A percentile compares a stretch with the other conserved stretches of the same genome.
These are phyloP conservation scores for Draba incana DNA, from an alignment of 345 rosid genomes.

Conservation along the genomic window DNA sequence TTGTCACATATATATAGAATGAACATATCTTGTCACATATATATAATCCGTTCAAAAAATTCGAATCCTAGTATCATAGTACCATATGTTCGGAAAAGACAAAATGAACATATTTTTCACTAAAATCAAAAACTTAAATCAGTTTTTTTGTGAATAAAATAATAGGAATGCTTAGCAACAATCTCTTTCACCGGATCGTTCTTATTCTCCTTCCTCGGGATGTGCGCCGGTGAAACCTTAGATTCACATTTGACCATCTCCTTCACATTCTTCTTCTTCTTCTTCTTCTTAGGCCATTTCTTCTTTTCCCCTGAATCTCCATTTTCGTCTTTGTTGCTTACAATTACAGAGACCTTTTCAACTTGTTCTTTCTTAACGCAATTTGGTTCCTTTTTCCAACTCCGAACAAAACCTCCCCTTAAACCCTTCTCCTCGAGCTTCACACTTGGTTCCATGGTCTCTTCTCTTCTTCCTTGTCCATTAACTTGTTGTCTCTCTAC, in stretches of 20 bases:
- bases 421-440: conserved; percentile 1
- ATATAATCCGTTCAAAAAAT: too few species aligned
- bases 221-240: not conserved
- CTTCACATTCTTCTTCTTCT: too few species aligned
- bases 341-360: not conserved
- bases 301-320: conserved; percentile 11
- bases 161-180: conserved; percentile 1
- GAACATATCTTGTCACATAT: too few species aligned
- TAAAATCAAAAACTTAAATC: too few species aligned
- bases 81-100: too few species aligned
- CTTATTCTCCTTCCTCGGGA: not conserved
- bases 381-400: not conserved
- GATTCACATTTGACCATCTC: not conserved
- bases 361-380: not conserved
- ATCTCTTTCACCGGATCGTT: not conserved
- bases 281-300: conserved; percentile 14
- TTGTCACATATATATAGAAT: too few species aligned
- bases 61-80: too few species aligned
- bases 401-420: not conserved
- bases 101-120: too few species aligned
- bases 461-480: conserved; percentile 14
- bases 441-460: not conserved
- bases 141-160: too few species aligned
- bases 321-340: conserved; percentile 4
- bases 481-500: too few species aligned